phyloP scores from a whole-genome alignment of 768 basidiomycete species.

The Psilocybe subaeruginosa region DNA sequence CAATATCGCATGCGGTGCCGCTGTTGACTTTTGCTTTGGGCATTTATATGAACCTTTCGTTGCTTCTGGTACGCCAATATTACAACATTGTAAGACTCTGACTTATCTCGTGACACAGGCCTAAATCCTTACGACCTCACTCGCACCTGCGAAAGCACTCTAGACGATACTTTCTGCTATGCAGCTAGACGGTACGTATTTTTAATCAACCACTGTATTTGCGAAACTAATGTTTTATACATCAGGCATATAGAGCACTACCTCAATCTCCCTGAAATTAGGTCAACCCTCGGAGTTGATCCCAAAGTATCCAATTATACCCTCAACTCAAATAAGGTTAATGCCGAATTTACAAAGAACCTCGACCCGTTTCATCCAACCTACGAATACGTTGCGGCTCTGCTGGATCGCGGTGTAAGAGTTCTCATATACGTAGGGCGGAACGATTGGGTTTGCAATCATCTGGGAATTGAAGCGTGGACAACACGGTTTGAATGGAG shows the following conservation, averaged over 20 bases:
- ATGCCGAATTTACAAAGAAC: conserved; percentile 43
- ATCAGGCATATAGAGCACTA: conserved; percentile 58
- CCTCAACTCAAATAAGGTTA: conserved; percentile 40
- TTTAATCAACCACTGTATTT: background rate
- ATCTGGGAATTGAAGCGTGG: conserved; percentile 78
- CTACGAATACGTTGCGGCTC: conserved; percentile 59
- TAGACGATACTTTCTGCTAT: conserved; percentile 57
- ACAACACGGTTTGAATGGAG: conserved; percentile 70
- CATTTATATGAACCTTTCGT: conserved; percentile 24
- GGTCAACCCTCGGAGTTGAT: conserved; percentile 64
- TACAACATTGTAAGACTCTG: conserved; percentile 25
- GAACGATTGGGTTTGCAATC: conserved; percentile 78
- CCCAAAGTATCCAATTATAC: conserved; percentile 34
- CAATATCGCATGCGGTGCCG: conserved; percentile 62
- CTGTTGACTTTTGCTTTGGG: conserved; percentile 59
- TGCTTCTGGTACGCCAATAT: background rate
- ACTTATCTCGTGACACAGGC: conserved; percentile 23
- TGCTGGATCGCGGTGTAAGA: conserved; percentile 75
- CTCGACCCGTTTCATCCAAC: conserved; percentile 49
- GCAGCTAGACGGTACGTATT: conserved; percentile 41
- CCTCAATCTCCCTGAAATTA: conserved; percentile 61
- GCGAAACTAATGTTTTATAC: background rate
- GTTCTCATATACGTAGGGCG: conserved; percentile 72
- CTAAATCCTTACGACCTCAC: conserved; percentile 73
- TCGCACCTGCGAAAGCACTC: conserved; percentile 52